Percentiles rank a stretch among this genome's conserved stretches.
These are phyloP conservation scores for Saturnispora besseyi DNA, from an alignment of 805 yeast genomes.

Conservation along the genomic window DNA sequence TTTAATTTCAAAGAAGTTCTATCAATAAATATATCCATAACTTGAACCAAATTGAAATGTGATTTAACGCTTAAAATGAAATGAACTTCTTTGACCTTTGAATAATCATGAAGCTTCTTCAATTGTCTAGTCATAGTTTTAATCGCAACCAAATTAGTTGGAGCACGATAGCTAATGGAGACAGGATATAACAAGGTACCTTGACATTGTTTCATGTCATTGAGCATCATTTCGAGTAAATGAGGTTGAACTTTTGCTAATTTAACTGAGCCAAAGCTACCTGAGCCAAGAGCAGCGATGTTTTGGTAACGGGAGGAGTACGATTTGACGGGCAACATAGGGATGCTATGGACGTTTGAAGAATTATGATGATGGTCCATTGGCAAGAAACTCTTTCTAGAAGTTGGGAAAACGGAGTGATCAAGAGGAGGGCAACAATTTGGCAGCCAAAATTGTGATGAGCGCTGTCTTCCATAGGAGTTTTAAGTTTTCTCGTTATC, in stretches of 20 bases:
- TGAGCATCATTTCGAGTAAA: conserved; percentile 10
- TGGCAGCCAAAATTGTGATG: not conserved
- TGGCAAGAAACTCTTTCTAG: not conserved
- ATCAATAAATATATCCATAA: conserved; percentile 76
- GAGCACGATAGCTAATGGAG: conserved; percentile 10
- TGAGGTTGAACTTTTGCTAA: conserved; percentile 43
- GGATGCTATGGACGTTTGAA: not conserved
- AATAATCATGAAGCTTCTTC: conserved; percentile 44
- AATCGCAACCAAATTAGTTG: conserved; percentile 55
- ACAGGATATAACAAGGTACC: conserved; percentile 46
- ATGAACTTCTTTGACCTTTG: conserved; percentile 54
- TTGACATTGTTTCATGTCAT: conserved; percentile 19
- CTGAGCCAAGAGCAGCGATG: conserved; percentile 54
- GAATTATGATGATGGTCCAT: not conserved
- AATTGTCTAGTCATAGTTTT: conserved; percentile 63
- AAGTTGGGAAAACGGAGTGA: not conserved
- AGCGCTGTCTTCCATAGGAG: not conserved
- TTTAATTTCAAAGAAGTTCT: conserved; percentile 48
- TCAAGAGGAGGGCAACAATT: not conserved
- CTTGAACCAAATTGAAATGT: conserved; percentile 63
- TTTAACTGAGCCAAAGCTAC: conserved; percentile 67
- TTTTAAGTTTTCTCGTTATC: not conserved
- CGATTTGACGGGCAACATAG: conserved; percentile 32
- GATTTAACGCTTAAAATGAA: conserved; percentile 61
- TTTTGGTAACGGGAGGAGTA: conserved; percentile 37